A percentile compares a stretch with the other conserved stretches of the same genome.
These are phyloP conservation scores for Talaromyces stipitatus DNA, from an alignment of 495 filamentous ascomycete species.

Conservation along the genomic window DNA sequence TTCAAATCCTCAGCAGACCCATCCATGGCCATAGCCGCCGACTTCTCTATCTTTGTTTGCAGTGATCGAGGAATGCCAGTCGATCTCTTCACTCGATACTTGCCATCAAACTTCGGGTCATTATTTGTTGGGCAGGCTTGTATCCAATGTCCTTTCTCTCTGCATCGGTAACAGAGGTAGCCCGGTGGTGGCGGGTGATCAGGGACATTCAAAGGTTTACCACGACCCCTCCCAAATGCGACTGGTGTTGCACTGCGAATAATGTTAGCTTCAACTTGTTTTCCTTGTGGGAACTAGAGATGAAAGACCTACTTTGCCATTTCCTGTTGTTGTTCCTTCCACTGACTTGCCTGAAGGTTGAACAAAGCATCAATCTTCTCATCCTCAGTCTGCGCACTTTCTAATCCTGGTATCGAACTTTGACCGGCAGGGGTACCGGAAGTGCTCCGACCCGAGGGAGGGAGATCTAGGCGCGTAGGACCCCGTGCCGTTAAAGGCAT, in stretches of 20 bases:
- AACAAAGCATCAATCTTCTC: conserved; percentile 88
- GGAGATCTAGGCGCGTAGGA: conserved; percentile 61
- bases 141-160: conserved; percentile 98
- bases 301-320: conserved; percentile 72
- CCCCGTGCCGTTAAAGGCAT: conserved; percentile 89
- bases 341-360: conserved; percentile 74
- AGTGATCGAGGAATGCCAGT: conserved; percentile 94
- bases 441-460: conserved; percentile 37
- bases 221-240: conserved; percentile 45
- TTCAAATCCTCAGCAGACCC: conserved; percentile 68
- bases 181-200: conserved; percentile 85
- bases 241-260: conserved; percentile 55
- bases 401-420: conserved; percentile 52
- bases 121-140: conserved; percentile 95
- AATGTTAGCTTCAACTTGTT: conserved; percentile 6
- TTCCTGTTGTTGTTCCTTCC: conserved; percentile 80
- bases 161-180: conserved; percentile 96
- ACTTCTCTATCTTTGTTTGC: conserved; percentile 88
- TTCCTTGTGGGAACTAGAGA: neutral
- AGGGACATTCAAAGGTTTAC: conserved; percentile 66
- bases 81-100: conserved; percentile 84
- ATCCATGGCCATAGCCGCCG: conserved; percentile 63
- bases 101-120: conserved; percentile 88
- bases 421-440: conserved; percentile 37
- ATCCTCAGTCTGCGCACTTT: conserved; percentile 74